A percentile compares a stretch with the other conserved stretches of the same genome.
These are phyloP conservation scores for Colletotrichum sp. DNA, from an alignment of 2,329 filamentous ascomycete species.

Conservation along the genomic window DNA sequence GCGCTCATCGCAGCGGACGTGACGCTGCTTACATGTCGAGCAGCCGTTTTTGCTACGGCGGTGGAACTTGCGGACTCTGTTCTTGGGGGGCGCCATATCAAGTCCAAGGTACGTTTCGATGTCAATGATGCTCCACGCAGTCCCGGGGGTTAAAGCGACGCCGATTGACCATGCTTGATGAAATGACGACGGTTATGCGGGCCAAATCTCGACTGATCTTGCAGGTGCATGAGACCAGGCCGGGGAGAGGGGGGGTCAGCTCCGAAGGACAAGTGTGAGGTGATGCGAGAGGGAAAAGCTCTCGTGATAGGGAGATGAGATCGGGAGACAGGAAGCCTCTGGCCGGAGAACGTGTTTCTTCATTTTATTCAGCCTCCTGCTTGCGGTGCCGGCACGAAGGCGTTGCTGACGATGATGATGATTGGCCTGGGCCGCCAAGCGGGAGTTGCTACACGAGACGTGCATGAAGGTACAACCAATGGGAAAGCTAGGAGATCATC, in stretches of 20 bases:
- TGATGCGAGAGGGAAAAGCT: background rate
- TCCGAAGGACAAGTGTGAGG: background rate
- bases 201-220: background rate
- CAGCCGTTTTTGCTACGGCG: conserved; percentile 42
- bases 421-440: background rate
- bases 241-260: background rate
- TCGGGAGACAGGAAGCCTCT: background rate
- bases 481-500: background rate
- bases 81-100: conserved; percentile 38
- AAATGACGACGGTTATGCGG: background rate
- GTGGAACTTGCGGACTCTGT: conserved; percentile 42
- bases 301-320: background rate
- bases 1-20: conserved; percentile 51
- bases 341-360: background rate
- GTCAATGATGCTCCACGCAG: conserved; percentile 17
- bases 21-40: conserved; percentile 42
- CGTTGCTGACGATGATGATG: conserved; percentile 1
- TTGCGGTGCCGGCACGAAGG: background rate
- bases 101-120: background rate
- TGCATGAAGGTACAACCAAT: conserved; percentile 24
- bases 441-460: conserved; percentile 25
- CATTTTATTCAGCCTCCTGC: background rate
- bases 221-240: conserved; percentile 9
- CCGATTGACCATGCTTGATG: conserved; percentile 17
- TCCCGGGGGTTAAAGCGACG: conserved; percentile 10